phyloP scores from a whole-genome alignment of 805 yeast genomes.

The Nakazawaea pomicola region DNA sequence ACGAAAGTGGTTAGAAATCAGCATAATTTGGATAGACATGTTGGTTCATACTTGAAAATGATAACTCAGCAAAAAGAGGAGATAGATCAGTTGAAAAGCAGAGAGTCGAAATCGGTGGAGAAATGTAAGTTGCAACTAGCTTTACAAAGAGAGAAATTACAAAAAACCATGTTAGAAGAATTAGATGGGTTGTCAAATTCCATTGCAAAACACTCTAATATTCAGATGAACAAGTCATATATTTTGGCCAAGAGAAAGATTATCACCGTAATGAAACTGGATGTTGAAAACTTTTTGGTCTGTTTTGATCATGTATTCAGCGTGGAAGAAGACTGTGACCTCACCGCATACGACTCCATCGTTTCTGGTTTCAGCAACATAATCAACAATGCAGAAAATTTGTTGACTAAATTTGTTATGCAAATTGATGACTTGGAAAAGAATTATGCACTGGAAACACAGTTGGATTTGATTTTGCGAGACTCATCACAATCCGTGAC shows the following conservation, averaged over 20 bases:
- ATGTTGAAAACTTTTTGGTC: conserved; percentile 27
- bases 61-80: conserved; percentile 76
- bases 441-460: conserved; percentile 42
- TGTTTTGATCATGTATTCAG: conserved; percentile 25
- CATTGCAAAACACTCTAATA: conserved; percentile 37
- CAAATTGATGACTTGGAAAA: conserved; percentile 51
- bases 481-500: conserved; percentile 42
- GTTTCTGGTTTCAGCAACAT: conserved; percentile 19
- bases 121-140: conserved; percentile 30
- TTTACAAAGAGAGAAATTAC: conserved; percentile 32
- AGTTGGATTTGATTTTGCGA: conserved; percentile 45
- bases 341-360: conserved; percentile 16
- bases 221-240: conserved; percentile 37
- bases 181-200: conserved; percentile 36
- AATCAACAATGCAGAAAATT: conserved; percentile 25
- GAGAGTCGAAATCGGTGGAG: conserved; percentile 43
- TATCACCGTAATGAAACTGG: conserved; percentile 19
- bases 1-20: conserved; percentile 73
- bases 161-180: conserved; percentile 34
- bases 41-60: conserved; percentile 78
- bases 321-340: conserved; percentile 17
- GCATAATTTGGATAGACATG: conserved; percentile 74
- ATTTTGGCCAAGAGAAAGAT: conserved; percentile 41
- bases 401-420: conserved; percentile 28
- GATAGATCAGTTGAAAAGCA: conserved; percentile 58